Evolutionary conservation across 2,329 filamentous ascomycete genomes (phyloP), one percentile per base, ranked within the genome.

Genomic region (Penicillium sp.): DNA sequence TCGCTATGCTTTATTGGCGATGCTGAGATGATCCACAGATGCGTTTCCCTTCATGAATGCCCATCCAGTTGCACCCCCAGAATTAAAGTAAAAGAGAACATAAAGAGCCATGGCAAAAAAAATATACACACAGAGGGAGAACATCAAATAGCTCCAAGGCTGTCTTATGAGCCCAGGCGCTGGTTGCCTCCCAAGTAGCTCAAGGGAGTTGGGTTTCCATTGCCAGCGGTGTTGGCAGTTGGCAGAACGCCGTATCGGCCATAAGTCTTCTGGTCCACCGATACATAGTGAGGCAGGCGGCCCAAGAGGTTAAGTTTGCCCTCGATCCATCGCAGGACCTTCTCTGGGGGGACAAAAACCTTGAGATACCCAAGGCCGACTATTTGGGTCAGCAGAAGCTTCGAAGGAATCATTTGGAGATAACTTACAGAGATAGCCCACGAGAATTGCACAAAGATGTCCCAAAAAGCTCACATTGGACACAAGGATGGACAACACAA

Each of bases 221-320:
- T 74, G 66, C 27, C 70, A n/a, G 64, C 60, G 19, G 68, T 51
- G 39, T 62, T 71, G 21, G 74, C 80, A 1, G 86, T 83, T 2
- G 93, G 93, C 55, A 98, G 79, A 14, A 97, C 90, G 2, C 93
- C 93, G 68, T 96, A 97, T 53, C 93, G 84, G 8, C 93, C 93
- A 69, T 93, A 96, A 6, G 91, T 96, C 82, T 96, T 97, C 76
- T 96, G 93, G 70, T 98, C 93, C 16, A 97, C 88, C 55, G 91
- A 96, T 48, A 98, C 89, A 69, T 96, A 98, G 76, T 96, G 91
- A 45, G 93, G 93, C 26, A 98, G 77, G 58, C 92, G 83, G 21
- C 87, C 90, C 23, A 96, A 81, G 10, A 98, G 81, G 69, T 96
- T 95, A 58, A 98, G 78, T 72, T 93, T 96, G 19, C 85, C 86